Evolutionary conservation across 2,329 filamentous ascomycete species (phyloP).

Genomic region (Conoideocrella luteorostrata): DNA sequence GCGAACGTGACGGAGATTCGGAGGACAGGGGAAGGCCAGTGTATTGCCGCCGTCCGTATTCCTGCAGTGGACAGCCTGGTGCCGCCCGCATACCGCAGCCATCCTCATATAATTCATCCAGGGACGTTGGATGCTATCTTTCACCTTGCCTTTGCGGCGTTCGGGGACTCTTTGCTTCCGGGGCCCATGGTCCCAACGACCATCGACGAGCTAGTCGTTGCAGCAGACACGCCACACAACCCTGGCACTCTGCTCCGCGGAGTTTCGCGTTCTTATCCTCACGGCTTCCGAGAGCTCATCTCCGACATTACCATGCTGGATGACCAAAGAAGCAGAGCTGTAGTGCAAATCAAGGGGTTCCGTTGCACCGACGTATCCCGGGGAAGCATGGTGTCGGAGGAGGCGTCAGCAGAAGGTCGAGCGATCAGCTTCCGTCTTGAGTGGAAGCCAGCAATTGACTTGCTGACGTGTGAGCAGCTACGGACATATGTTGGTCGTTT

Average conservation of each 20-base stretch:
- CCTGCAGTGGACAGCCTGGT: too few relatives aligned
- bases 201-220: too few relatives aligned
- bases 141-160: too few relatives aligned
- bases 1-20: too few relatives aligned
- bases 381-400: background rate
- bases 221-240: too few relatives aligned
- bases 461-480: background rate
- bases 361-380: background rate
- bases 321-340: background rate
- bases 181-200: too few relatives aligned
- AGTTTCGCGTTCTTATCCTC: constrained; percentile 20
- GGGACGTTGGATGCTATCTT: too few relatives aligned
- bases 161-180: too few relatives aligned
- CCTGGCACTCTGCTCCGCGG: constrained; percentile 13
- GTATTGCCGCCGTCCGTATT: too few relatives aligned
- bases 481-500: background rate
- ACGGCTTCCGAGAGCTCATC: background rate
- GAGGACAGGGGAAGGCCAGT: too few relatives aligned
- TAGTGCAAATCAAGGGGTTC: background rate
- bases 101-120: too few relatives aligned
- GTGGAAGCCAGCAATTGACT: background rate
- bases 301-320: background rate
- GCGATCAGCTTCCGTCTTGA: background rate
- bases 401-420: background rate
- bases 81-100: too few relatives aligned